phyloP scores from a whole-genome alignment of 352 stramenopile genomes.

The Phytopythium helicoides region DNA sequence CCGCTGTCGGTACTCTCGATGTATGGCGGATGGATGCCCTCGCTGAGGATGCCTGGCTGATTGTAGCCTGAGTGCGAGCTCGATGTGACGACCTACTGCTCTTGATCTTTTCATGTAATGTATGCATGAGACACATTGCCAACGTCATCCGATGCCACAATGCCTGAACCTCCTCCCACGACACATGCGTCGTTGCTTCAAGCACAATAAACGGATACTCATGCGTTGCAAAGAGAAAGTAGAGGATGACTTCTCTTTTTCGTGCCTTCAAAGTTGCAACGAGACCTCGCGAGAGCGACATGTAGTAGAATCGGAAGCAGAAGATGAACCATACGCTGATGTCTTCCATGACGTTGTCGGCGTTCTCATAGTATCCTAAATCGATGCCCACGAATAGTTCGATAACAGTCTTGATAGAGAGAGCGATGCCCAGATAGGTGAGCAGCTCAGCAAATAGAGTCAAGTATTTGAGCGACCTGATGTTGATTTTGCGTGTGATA shows the following conservation, averaged over 20 bases:
- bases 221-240: conserved; percentile 31
- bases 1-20: not conserved
- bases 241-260: conserved; percentile 20
- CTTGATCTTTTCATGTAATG: conserved; percentile 6
- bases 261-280: conserved; percentile 9
- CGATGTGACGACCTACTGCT: not conserved
- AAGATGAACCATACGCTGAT: conserved; percentile 25
- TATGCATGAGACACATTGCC: conserved; percentile 21
- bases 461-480: conserved; percentile 17
- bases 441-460: conserved; percentile 20
- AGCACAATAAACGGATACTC: conserved; percentile 34
- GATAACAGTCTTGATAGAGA: conserved; percentile 2
- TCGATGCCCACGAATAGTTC: conserved; percentile 4
- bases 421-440: not conserved
- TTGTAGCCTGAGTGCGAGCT: no score
- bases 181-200: conserved; percentile 10
- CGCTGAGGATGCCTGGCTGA: no score
- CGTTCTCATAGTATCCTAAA: conserved; percentile 3
- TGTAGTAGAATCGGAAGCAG: conserved; percentile 19
- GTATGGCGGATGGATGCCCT: no score
- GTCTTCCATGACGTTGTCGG: conserved; percentile 19
- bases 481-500: conserved; percentile 18
- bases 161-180: conserved; percentile 32
- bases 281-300: conserved; percentile 10
- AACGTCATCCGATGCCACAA: conserved; percentile 26